Conservation (phyloP, 2,329 filamentous ascomycete genomes). For the Venturia nashicola region DNA sequence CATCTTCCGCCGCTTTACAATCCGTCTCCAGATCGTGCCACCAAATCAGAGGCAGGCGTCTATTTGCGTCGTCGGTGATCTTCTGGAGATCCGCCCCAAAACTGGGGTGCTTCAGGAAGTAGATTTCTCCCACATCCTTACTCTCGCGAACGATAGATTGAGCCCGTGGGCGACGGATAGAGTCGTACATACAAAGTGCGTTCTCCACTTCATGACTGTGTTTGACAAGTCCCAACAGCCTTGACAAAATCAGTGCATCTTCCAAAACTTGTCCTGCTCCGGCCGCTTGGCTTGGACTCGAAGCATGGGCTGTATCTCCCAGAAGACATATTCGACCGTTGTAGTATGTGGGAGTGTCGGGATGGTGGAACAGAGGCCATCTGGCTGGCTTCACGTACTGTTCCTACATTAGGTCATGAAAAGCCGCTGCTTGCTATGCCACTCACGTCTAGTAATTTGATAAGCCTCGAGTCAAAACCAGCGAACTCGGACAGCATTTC, state of each 20-base stretch:
- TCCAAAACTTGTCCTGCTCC: conserved; percentile 28
- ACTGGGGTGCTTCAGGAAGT: conserved; percentile 14
- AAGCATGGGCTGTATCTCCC: conserved; percentile 28
- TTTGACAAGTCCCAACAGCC: conserved; percentile 5
- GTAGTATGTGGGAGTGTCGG: conserved; percentile 33
- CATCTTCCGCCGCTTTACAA: conserved; percentile 14
- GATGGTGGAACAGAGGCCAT: conserved; percentile 45
- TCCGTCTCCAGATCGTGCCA: conserved; percentile 18
- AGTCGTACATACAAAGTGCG: conserved; percentile 6
- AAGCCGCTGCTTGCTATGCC: conserved; percentile 15
- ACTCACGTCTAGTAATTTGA: conserved; percentile 12
- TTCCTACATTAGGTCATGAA: conserved; percentile 11
- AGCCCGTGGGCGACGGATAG: conserved; percentile 2
- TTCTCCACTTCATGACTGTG: background rate
- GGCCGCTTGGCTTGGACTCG: conserved; percentile 25
- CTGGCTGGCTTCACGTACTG: conserved; percentile 26
- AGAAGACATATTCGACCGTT: conserved; percentile 21
- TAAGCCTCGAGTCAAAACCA: conserved; percentile 5
- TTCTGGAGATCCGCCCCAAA: conserved; percentile 14
- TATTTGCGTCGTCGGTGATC: conserved; percentile 13
- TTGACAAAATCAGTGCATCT: conserved; percentile 17
- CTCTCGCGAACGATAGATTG: conserved; percentile 20
- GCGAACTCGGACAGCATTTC: conserved; percentile 14
- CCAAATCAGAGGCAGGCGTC: conserved; percentile 18
- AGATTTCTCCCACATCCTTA: conserved; percentile 18